These are phyloP conservation scores for Claviceps monticola DNA, from an alignment of 2,329 filamentous ascomycete genomes.

Conservation along the genomic window DNA sequence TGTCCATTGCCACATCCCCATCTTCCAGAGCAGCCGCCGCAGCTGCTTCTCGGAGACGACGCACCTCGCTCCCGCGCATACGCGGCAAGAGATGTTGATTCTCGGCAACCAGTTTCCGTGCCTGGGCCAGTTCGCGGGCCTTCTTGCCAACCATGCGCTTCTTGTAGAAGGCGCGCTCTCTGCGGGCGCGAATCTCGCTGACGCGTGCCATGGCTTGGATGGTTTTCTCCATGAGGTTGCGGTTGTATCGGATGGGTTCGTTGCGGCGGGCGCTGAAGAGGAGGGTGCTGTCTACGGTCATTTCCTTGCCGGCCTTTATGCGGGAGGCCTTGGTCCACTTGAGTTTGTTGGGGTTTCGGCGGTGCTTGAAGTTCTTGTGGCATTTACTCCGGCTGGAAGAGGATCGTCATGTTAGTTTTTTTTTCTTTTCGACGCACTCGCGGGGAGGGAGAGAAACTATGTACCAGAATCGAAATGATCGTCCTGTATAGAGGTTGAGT, in stretches of 20 bases:
- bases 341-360: constrained; percentile 91
- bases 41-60: constrained; percentile 41
- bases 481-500: constrained; percentile 15
- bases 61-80: constrained; percentile 49
- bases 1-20: constrained; percentile 32
- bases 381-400: constrained; percentile 27
- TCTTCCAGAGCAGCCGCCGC: constrained; percentile 30
- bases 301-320: constrained; percentile 62
- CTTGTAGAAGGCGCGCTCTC: constrained; percentile 90
- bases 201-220: constrained; percentile 87
- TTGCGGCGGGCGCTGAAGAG: constrained; percentile 89
- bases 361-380: constrained; percentile 80
- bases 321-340: constrained; percentile 96
- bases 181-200: constrained; percentile 64
- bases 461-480: constrained; percentile 44
- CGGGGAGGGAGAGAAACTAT: not conserved
- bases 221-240: constrained; percentile 76
- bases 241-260: constrained; percentile 89
- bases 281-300: constrained; percentile 89
- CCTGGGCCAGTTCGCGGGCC: constrained; percentile 62
- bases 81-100: constrained; percentile 84
- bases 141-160: constrained; percentile 84
- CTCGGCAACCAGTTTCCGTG: constrained; percentile 79
- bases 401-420: not conserved
- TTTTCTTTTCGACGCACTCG: too few species aligned